Conservation (phyloP, 2,329 filamentous ascomycete species). For the Aspergillus jensenii region DNA sequence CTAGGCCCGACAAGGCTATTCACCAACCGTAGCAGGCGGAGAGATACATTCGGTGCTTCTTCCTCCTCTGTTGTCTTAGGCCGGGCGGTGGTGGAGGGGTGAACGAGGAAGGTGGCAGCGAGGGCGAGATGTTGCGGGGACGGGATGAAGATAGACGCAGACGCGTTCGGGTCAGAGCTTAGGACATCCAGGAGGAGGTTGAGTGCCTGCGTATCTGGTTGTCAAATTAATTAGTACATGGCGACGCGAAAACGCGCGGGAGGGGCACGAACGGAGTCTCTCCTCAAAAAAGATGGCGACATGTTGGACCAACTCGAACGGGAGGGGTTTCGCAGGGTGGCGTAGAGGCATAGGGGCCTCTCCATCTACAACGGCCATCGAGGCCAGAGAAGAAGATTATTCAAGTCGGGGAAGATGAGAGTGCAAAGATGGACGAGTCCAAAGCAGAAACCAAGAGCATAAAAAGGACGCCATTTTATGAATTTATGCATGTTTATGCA, state of each 20-base stretch:
- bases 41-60: slow-evolving; percentile 64
- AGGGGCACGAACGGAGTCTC: slow-evolving; percentile 58
- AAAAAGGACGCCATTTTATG: neutral
- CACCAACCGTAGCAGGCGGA: slow-evolving; percentile 69
- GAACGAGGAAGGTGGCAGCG: slow-evolving; percentile 76
- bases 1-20: slow-evolving; percentile 66
- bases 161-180: slow-evolving; percentile 33
- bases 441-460: neutral
- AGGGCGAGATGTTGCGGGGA: slow-evolving; percentile 72
- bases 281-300: slow-evolving; percentile 75
- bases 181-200: slow-evolving; percentile 57
- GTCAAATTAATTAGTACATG: slow-evolving; percentile 9
- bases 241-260: slow-evolving; percentile 3
- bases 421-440: neutral
- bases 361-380: slow-evolving; percentile 21
- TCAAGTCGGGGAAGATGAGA: neutral
- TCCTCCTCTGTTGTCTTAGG: slow-evolving; percentile 60
- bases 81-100: slow-evolving; percentile 76
- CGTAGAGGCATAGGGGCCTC: slow-evolving; percentile 38
- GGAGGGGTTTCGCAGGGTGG: slow-evolving; percentile 56
- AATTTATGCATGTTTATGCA: neutral
- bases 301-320: slow-evolving; percentile 65
- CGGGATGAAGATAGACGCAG: slow-evolving; percentile 61
- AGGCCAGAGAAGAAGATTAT: neutral
- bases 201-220: slow-evolving; percentile 57